Evolutionary conservation across 257 asterid genomes (phyloP), one percentile per base, ranked within the genome.

Genomic region (Plantago ovata): DNA sequence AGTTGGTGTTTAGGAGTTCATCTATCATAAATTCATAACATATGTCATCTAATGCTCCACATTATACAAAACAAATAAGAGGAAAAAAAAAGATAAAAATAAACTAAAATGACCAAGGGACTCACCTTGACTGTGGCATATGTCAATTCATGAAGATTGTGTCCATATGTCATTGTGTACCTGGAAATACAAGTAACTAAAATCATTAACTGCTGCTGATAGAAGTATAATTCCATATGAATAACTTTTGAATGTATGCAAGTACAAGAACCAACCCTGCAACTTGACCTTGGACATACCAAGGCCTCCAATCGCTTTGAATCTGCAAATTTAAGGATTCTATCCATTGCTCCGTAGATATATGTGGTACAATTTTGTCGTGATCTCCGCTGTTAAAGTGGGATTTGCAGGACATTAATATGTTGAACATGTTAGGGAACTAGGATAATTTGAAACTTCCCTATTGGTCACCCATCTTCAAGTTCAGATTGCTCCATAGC

Each of bases 61-160:
- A n/a, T n/a, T n/a, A n/a, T n/a, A n/a, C n/a, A n/a, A n/a, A n/a
- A n/a, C n/a, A n/a, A n/a, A n/a, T n/a, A n/a, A n/a, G n/a, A n/a
- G n/a, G n/a, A n/a, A n/a, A n/a, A n/a, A n/a, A n/a, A n/a, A n/a
- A n/a, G n/a, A n/a, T n/a, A n/a, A n/a, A n/a, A n/a, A n/a, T n/a
- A 13, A 14, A 44, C 13, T 6, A 14, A 24, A 24, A 24, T 2
- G 5, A 24, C 3, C 5, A 24, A 24, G 2, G 32, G 2, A 24
- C 5, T 61, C 56, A 73, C 80, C 80, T 77, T 77, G 6, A 73
- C 65, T 11, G 80, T 73, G 32, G 80, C 77, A 61, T 70, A 77
- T 40, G 71, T 64, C 44, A 73, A 21, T 65, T 70, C 62, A 21
- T 68, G 65, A 42, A 59, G 59, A 12, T 36, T 53, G 12, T 45